Conservation (phyloP, 2,329 filamentous ascomycete genomes). For the Huntiella decipiens region DNA sequence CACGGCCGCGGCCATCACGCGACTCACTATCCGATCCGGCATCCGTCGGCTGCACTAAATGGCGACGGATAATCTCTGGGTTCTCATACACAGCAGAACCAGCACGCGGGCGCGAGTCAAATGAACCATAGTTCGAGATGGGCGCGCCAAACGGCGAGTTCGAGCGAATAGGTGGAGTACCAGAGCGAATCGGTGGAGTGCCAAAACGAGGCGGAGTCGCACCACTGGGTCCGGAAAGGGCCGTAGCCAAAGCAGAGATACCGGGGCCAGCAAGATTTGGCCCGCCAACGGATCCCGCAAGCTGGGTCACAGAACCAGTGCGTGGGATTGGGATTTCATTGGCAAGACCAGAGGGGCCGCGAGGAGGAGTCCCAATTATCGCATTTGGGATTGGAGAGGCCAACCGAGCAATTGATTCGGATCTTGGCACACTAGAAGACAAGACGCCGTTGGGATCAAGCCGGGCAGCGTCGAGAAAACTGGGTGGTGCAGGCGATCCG, state of each 20-base stretch:
- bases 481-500: slow-evolving; percentile 3
- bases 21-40: slow-evolving; percentile 28
- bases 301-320: slow-evolving; percentile 26
- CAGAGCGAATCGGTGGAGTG: slow-evolving; percentile 39
- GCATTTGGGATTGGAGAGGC: slow-evolving; percentile 35
- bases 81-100: slow-evolving; percentile 52
- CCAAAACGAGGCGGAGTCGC: slow-evolving; percentile 52
- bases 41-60: slow-evolving; percentile 56
- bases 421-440: slow-evolving; percentile 9
- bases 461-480: not conserved
- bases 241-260: slow-evolving; percentile 72
- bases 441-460: slow-evolving; percentile 3
- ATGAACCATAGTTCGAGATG: slow-evolving; percentile 59
- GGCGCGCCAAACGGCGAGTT: slow-evolving; percentile 15
- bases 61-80: slow-evolving; percentile 74
- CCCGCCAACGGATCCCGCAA: slow-evolving; percentile 32
- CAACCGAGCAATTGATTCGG: slow-evolving; percentile 29
- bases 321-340: slow-evolving; percentile 7
- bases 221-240: slow-evolving; percentile 57
- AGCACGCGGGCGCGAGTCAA: slow-evolving; percentile 46
- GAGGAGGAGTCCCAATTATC: slow-evolving; percentile 25
- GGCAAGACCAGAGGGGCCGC: slow-evolving; percentile 21
- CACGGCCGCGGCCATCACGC: slow-evolving; percentile 35
- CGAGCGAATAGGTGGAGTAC: slow-evolving; percentile 34
- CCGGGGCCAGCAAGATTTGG: slow-evolving; percentile 56